Conservation (phyloP, 225 moss, liverwort and hornwort species). For the Lunularia cruciata region DNA sequence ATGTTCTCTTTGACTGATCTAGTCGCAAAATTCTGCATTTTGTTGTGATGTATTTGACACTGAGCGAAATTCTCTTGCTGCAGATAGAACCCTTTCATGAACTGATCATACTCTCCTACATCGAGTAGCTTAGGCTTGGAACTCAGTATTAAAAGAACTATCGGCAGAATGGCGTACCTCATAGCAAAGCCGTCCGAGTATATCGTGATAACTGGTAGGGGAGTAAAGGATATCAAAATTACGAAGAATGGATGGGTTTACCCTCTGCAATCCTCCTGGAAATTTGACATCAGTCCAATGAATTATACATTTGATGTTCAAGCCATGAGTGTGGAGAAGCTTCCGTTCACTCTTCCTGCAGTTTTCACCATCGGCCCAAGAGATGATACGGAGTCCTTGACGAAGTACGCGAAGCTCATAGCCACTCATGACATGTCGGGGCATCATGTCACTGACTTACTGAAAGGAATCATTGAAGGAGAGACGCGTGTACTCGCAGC, state of each 20-base stretch:
- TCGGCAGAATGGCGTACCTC: constrained; percentile 22
- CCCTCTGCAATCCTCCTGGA: constrained; percentile 31
- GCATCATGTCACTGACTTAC: constrained; percentile 42
- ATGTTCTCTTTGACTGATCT: no score
- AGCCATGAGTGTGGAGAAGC: constrained; percentile 60
- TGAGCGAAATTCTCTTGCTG: not conserved
- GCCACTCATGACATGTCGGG: constrained; percentile 36
- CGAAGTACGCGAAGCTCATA: constrained; percentile 51
- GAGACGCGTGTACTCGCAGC: constrained; percentile 69
- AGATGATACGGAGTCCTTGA: constrained; percentile 36
- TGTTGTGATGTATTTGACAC: no score
- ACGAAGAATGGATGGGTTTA: constrained; percentile 55
- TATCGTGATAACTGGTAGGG: constrained; percentile 43
- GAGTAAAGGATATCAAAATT: constrained; percentile 43
- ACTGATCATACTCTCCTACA: no score
- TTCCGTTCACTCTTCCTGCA: constrained; percentile 53
- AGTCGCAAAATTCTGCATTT: no score
- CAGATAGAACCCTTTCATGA: not conserved
- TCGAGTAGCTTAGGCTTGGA: not conserved
- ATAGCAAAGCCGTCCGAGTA: constrained; percentile 51
- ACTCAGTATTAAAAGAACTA: not conserved
- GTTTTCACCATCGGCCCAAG: constrained; percentile 60
- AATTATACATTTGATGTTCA: constrained; percentile 57
- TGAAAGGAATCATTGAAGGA: constrained; percentile 59
- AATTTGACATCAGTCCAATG: constrained; percentile 51